Evolutionary conservation across 257 asterid genomes (phyloP).

Genomic region (Solanum microdontum): DNA sequence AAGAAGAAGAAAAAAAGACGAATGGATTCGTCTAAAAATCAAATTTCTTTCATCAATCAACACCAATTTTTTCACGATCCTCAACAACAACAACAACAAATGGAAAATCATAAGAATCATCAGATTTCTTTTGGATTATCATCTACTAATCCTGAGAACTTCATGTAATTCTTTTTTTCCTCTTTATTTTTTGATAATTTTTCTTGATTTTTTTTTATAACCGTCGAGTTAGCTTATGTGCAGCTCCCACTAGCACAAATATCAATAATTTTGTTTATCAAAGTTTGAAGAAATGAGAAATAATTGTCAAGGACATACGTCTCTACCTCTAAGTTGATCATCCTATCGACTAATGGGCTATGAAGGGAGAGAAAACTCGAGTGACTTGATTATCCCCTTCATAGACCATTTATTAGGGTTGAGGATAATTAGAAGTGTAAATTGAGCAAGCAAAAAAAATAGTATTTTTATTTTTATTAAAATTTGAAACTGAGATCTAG

Average conservation of each 20-base stretch:
- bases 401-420: neutral
- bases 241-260: neutral
- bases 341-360: neutral
- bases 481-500: neutral
- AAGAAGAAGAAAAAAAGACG: neutral
- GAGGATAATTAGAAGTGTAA: neutral
- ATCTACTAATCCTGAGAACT: slow-evolving; percentile 36
- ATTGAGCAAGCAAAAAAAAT: neutral
- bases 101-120: slow-evolving; percentile 8
- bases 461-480: neutral
- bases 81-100: neutral
- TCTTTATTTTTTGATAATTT: neutral
- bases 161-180: slow-evolving; percentile 20
- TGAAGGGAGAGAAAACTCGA: neutral
- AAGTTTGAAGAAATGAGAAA: neutral
- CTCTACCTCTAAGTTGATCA: neutral
- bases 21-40: neutral
- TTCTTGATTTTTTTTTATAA: neutral
- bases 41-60: neutral
- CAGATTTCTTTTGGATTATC: slow-evolving; percentile 64
- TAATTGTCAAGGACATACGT: neutral
- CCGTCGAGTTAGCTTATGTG: neutral
- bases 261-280: neutral
- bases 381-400: neutral
- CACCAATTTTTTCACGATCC: slow-evolving; percentile 11